Percentiles rank a stretch among this genome's conserved stretches.
Evolutionary conservation across 208 protist species (phyloP).

Genomic region (Wallacemonas sp.): DNA sequence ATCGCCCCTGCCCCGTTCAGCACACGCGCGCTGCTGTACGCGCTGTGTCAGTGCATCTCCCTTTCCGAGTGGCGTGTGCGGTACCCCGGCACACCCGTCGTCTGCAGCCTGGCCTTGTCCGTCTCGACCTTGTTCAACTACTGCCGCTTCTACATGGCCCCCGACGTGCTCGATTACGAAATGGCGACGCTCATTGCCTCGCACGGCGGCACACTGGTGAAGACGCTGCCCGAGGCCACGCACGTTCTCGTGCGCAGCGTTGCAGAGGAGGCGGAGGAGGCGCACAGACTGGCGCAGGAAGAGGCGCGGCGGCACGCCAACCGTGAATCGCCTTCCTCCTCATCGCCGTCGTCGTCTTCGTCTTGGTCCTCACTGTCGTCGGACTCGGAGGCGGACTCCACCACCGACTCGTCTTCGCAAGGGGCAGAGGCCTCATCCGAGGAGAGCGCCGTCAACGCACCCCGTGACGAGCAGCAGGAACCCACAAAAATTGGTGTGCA

Average conservation of each 20-base stretch:
- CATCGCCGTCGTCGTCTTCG: constrained; percentile 17
- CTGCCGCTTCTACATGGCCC: constrained; percentile 58
- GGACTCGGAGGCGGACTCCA: no score
- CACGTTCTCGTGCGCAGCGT: constrained; percentile 39
- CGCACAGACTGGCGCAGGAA: not conserved
- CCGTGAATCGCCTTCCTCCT: constrained; percentile 12
- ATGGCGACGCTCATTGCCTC: constrained; percentile 42
- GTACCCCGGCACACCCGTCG: constrained; percentile 63
- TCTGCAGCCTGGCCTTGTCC: constrained; percentile 44
- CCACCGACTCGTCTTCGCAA: no score
- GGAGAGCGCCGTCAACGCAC: no score
- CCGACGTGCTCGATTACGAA: constrained; percentile 15
- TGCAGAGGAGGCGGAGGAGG: not conserved
- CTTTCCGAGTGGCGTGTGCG: constrained; percentile 70
- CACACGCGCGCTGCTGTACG: constrained; percentile 43
- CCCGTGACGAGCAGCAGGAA: no score
- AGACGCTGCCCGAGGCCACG: constrained; percentile 46
- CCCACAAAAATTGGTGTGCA: no score
- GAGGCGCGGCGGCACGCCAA: not conserved
- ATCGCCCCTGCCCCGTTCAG: not conserved
- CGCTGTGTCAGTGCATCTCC: constrained; percentile 56
- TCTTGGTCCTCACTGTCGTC: constrained; percentile 11
- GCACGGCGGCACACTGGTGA: constrained; percentile 58
- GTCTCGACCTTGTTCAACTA: constrained; percentile 47
- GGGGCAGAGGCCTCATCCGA: no score